A percentile compares a stretch with the other conserved stretches of the same genome.
Conservation (phyloP, 371 early-diverging fungal species). For the Mucor circinelloides region DNA sequence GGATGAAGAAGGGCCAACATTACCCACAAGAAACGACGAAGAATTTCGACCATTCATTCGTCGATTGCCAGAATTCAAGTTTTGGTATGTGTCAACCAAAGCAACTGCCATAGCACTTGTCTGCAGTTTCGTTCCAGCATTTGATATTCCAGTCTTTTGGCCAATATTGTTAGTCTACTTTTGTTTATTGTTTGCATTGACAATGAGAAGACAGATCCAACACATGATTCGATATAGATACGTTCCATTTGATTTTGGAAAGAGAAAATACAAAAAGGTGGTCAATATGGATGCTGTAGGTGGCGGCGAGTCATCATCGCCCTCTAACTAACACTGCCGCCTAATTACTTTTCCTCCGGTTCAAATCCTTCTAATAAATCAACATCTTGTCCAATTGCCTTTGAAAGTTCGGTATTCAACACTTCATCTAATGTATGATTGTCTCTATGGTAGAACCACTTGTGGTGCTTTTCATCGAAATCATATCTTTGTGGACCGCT, state of each 20-base stretch:
- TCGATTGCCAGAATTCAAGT: background rate
- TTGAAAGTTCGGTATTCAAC: constrained; percentile 69
- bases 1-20: background rate
- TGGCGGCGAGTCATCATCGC: background rate
- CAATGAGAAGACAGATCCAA: constrained; percentile 1
- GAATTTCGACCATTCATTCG: background rate
- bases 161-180: background rate
- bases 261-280: background rate
- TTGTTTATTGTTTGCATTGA: constrained; percentile 2
- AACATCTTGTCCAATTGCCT: constrained; percentile 33
- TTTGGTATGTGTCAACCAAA: background rate
- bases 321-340: background rate
- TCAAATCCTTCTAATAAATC: constrained; percentile 36
- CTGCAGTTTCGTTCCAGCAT: background rate
- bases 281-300: background rate
- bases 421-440: constrained; percentile 68
- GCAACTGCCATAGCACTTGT: background rate
- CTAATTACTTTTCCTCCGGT: constrained; percentile 13
- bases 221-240: background rate
- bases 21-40: background rate
- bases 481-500: constrained; percentile 95
- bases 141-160: background rate
- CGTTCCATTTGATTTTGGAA: background rate
- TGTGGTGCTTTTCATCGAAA: constrained; percentile 52
- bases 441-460: constrained; percentile 81